These are phyloP conservation scores for Acanthamoeba divionensis DNA, from an alignment of 208 protist species.

Conservation along the genomic window DNA sequence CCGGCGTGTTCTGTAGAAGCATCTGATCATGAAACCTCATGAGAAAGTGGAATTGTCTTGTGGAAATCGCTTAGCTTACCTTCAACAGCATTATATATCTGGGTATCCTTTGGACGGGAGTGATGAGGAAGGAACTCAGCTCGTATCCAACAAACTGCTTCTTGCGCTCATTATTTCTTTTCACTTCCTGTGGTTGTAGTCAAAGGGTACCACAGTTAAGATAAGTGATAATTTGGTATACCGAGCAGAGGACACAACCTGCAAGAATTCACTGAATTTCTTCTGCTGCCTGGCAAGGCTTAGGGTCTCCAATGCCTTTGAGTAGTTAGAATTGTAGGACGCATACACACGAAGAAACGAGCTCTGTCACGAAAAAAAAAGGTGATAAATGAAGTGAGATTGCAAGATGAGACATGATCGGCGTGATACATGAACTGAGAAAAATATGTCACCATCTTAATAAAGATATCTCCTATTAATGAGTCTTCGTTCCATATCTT, in stretches of 20 bases:
- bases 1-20: slow-evolving; percentile 10
- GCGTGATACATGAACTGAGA: too few species aligned
- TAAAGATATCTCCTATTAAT: slow-evolving; percentile 13
- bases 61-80: background rate
- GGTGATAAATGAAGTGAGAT: background rate
- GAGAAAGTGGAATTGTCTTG: background rate
- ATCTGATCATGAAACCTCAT: background rate
- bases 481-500: background rate
- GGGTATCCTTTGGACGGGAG: slow-evolving; percentile 32
- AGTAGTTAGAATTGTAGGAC: slow-evolving; percentile 32
- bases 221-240: background rate
- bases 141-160: slow-evolving; percentile 45
- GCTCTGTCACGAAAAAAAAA: background rate
- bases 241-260: background rate
- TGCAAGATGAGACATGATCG: background rate
- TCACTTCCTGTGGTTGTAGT: background rate
- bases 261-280: slow-evolving; percentile 30
- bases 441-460: background rate
- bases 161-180: background rate
- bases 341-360: slow-evolving; percentile 33
- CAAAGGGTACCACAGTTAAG: background rate
- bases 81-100: slow-evolving; percentile 24
- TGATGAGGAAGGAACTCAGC: slow-evolving; percentile 50
- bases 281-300: background rate
- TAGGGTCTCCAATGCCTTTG: slow-evolving; percentile 10